Evolutionary conservation across 306 rosid species (phyloP).

Genomic region (Lathyrus oleraceus): DNA sequence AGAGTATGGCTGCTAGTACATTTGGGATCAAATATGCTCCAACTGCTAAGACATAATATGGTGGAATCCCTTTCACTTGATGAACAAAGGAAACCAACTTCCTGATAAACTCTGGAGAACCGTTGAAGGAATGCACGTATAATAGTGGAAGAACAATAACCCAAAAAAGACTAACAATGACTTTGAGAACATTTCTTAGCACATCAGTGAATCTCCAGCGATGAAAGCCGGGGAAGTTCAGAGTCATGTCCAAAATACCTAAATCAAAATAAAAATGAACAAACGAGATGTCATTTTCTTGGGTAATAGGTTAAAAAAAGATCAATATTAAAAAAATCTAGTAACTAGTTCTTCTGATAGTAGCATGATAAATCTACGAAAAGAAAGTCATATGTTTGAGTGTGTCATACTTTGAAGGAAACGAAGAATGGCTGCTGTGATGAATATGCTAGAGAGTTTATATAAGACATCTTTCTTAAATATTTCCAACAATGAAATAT

Average conservation of each 20-base stretch:
- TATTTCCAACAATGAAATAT: slow-evolving; percentile 55
- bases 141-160: slow-evolving; percentile 71
- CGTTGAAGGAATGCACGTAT: slow-evolving; percentile 58
- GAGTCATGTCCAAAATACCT: slow-evolving; percentile 77
- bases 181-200: slow-evolving; percentile 76
- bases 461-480: slow-evolving; percentile 63
- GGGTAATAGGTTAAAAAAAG: slow-evolving; percentile 13
- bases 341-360: slow-evolving; percentile 26
- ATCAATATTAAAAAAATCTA: background rate
- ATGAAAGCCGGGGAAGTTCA: slow-evolving; percentile 90
- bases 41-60: slow-evolving; percentile 72
- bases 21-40: slow-evolving; percentile 86
- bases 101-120: slow-evolving; percentile 41
- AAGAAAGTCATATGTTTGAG: slow-evolving; percentile 33
- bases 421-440: slow-evolving; percentile 92
- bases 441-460: slow-evolving; percentile 80
- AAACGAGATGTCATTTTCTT: slow-evolving; percentile 25
- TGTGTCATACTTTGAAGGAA: slow-evolving; percentile 75
- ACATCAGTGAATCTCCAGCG: slow-evolving; percentile 80
- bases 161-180: slow-evolving; percentile 80
- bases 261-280: slow-evolving; percentile 36
- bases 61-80: slow-evolving; percentile 60
- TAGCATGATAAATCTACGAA: slow-evolving; percentile 21
- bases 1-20: slow-evolving; percentile 63
- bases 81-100: slow-evolving; percentile 55